A percentile compares a stretch with the other conserved stretches of the same genome.
Conservation (phyloP, 1,284 basidiomycete genomes). For the Boletus semigastroideus region DNA sequence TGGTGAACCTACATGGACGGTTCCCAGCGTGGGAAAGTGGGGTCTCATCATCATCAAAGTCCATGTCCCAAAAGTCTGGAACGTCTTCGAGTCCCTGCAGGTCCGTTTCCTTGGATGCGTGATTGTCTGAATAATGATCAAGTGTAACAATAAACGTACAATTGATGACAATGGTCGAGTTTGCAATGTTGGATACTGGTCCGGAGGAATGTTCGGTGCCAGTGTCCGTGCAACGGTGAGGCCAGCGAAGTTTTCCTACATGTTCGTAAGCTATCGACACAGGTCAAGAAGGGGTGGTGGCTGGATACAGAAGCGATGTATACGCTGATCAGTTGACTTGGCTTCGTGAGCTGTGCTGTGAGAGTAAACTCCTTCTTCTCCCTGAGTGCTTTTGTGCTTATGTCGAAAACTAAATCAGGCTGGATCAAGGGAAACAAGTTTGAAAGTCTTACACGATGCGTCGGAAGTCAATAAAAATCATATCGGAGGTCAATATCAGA, state of each 20-base stretch:
- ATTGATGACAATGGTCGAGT: conserved; percentile 66
- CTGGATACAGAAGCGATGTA: conserved; percentile 59
- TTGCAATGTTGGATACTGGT: conserved; percentile 60
- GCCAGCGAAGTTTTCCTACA: conserved; percentile 70
- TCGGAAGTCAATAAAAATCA: conserved; percentile 72
- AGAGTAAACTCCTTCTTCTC: conserved; percentile 59
- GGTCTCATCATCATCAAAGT: conserved; percentile 29
- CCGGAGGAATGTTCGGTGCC: conserved; percentile 53
- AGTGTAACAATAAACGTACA: conserved; percentile 36
- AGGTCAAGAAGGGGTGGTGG: neutral
- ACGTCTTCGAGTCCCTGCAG: conserved; percentile 64
- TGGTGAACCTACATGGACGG: conserved; percentile 4
- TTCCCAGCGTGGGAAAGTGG: conserved; percentile 5
- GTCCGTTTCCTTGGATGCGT: conserved; percentile 52
- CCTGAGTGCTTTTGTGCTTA: conserved; percentile 64
- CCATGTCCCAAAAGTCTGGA: conserved; percentile 64
- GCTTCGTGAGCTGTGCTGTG: conserved; percentile 58
- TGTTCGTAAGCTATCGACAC: conserved; percentile 6
- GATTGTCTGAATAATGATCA: conserved; percentile 2
- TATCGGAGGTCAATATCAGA: conserved; percentile 71
- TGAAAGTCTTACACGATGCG: conserved; percentile 59
- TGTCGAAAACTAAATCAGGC: conserved; percentile 4
- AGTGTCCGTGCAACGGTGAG: conserved; percentile 50
- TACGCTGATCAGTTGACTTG: conserved; percentile 68
- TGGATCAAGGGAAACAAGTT: conserved; percentile 2